Base-by-base conservation (phyloP, 352 stramenopile species). In the Phytophthora idaei region DNA sequence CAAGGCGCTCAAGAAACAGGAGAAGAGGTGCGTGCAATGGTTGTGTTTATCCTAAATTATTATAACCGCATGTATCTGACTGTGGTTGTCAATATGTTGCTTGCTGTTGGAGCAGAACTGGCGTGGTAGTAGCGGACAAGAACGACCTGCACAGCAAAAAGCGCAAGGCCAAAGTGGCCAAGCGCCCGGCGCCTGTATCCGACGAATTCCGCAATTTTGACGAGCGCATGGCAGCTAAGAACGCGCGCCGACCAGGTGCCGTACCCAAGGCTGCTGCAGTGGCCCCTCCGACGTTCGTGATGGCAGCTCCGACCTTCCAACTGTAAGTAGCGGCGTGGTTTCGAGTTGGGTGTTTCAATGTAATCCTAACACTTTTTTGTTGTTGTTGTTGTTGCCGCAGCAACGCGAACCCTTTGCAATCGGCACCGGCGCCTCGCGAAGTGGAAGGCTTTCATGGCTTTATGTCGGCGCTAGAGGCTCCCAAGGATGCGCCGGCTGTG, bases 201-300 rank as follows among this genome's bases (percentile, higher is more conserved):
- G 73, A 86, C 44, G 83, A 92, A 44, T 86, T 90, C 51, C 83
- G 85, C 41, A 92, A 83, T 61, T 93, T 92, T 74, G 85, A 93
- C 64, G 85, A 93, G 65, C 83, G 85, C 2, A 85, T 93, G 71
- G 74, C 78, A 0, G 79, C 71, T 0, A 81, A 84, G 57, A 82
- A 73, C 34, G 52, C 76, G 2, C 64, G 70, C 5, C 57, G 65
- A 17, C 57, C 70, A 44, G 50, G 71, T 1, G 27, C 57, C 10
- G 46, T 48, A 3, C 32, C 49, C 4, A 87, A 80, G 54, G 47
- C 34, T 53, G 34, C 71, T 21, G 75, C 70, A 0, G 64, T 90
- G 4, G 80, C 79, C 1, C 64, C 83, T 12, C 76, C 83, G 21
- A 83, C 81, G 42, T 90, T 93, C 27, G 73, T 87, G 17, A 74